These are phyloP conservation scores for Magnaporthiopsis incrustans DNA, from an alignment of 2,329 filamentous ascomycete species.

Conservation along the genomic window DNA sequence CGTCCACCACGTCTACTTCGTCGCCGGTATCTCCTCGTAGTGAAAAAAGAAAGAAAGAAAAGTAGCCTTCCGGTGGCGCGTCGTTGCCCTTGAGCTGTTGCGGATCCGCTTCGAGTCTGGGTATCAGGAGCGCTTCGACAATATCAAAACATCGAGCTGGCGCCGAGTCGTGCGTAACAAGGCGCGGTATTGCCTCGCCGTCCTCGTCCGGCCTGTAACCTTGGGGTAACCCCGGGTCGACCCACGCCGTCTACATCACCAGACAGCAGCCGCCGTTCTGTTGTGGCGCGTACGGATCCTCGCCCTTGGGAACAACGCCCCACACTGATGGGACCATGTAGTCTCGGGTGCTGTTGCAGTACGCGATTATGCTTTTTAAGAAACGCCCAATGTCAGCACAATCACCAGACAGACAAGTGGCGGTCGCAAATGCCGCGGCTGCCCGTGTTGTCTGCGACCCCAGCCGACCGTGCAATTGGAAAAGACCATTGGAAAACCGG, in stretches of 20 bases:
- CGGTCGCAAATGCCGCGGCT: too few species aligned
- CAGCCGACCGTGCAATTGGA: neutral
- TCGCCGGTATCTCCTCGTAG: neutral
- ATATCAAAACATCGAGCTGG: conserved; percentile 1
- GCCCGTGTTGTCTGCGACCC: neutral
- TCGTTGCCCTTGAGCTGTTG: neutral
- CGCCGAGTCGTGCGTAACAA: neutral
- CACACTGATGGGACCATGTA: conserved; percentile 98
- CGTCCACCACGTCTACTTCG: neutral
- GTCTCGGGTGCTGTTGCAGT: conserved; percentile 95
- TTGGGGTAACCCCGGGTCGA: neutral
- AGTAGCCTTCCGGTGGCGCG: neutral
- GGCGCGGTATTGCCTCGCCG: neutral
- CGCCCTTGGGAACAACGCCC: conserved; percentile 87
- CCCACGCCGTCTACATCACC: conserved; percentile 62
- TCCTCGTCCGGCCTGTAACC: neutral
- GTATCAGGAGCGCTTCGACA: conserved; percentile 1
- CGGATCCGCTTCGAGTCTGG: neutral
- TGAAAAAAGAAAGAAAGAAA: neutral
- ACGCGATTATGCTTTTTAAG: conserved; percentile 75
- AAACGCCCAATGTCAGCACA: conserved; percentile 12
- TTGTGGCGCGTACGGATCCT: conserved; percentile 97
- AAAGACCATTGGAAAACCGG: conserved; percentile 11
- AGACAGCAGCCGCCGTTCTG: conserved; percentile 88
- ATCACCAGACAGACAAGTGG: neutral